Evolutionary conservation across 345 rosid species (phyloP), one percentile per base, ranked within the genome.

Genomic region (Mallotus nudiflorus): DNA sequence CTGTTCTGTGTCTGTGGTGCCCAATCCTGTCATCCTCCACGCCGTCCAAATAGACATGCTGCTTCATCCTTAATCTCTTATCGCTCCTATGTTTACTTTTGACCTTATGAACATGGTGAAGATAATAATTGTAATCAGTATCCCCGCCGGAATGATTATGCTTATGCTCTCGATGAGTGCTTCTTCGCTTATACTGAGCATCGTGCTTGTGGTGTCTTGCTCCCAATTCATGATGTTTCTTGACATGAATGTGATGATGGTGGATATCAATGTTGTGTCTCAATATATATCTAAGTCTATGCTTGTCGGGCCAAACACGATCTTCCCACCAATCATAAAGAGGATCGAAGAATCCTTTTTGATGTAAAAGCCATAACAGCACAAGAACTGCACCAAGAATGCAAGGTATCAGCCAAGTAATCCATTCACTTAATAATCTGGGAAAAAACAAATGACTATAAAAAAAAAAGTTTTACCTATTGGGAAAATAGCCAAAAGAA

Each of bases 281-380:
- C n/a, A 25, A 63, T 20, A 19, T 58, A 46, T 77, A 54, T 56
- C 75, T 66, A 59, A 24, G 46, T 69, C 55, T 67, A 37, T 72
- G 66, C 45, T 77, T 65, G 54, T 75, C 68, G 46, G 48, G 62
- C 73, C 39, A 63, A 75, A 82, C 81, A 74, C 82, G 84, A 72
- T 92, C 92, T 65, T 90, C 96, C 84, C 88, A 92, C 97, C 93
- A 90, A 71, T 90, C 93, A 75, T 84, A 86, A 67, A 89, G 69
- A 70, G 90, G 91, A 77, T 95, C 95, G 55, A 92, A 90, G 55
- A 89, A 77, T 71, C 97, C 97, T 73, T 95, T 89, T 66, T 90
- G 96, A 77, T 90, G 97, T 75, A 95, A 82, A 72, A 91, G 91
- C 96, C 97, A 94, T 7, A 83, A 71, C 39, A 89, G 77, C 52